Conservation (phyloP, 148 eudicot genomes). For the Selenicereus undatus region DNA sequence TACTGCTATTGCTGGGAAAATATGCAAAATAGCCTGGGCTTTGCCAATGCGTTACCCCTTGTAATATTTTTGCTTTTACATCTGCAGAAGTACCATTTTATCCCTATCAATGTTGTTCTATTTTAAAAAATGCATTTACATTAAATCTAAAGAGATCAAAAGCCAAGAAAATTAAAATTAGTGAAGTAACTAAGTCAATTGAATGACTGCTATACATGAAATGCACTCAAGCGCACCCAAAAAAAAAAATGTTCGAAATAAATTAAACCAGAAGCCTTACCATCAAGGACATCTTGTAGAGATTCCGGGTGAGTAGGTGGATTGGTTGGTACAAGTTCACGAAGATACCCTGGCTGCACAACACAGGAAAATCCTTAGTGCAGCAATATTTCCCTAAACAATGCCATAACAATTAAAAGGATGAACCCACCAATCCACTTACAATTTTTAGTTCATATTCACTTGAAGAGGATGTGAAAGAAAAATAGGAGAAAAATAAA, state of each 20-base stretch:
- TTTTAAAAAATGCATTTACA: background rate
- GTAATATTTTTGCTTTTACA: slow-evolving; percentile 66
- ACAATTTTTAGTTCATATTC: background rate
- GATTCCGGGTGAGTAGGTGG: slow-evolving; percentile 77
- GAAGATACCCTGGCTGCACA: slow-evolving; percentile 88
- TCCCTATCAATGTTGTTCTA: background rate
- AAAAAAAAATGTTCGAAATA: background rate
- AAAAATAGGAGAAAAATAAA: background rate
- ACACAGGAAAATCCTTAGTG: slow-evolving; percentile 7
- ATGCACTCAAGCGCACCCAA: background rate
- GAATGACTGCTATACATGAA: background rate
- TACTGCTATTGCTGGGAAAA: slow-evolving; percentile 82
- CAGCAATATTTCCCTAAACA: background rate
- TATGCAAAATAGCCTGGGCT: slow-evolving; percentile 88
- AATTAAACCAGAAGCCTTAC: slow-evolving; percentile 34
- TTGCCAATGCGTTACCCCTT: slow-evolving; percentile 98
- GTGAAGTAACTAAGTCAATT: background rate
- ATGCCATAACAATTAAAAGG: background rate
- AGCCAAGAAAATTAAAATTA: background rate
- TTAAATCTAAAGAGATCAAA: background rate
- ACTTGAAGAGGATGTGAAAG: background rate
- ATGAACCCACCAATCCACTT: background rate
- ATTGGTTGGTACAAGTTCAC: slow-evolving; percentile 66
- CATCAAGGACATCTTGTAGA: slow-evolving; percentile 69
- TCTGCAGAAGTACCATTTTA: slow-evolving; percentile 38